A percentile compares a stretch with the other conserved stretches of the same genome.
These are phyloP conservation scores for Fusarium falciforme DNA, from an alignment of 2,329 filamentous ascomycete genomes.

Conservation along the genomic window DNA sequence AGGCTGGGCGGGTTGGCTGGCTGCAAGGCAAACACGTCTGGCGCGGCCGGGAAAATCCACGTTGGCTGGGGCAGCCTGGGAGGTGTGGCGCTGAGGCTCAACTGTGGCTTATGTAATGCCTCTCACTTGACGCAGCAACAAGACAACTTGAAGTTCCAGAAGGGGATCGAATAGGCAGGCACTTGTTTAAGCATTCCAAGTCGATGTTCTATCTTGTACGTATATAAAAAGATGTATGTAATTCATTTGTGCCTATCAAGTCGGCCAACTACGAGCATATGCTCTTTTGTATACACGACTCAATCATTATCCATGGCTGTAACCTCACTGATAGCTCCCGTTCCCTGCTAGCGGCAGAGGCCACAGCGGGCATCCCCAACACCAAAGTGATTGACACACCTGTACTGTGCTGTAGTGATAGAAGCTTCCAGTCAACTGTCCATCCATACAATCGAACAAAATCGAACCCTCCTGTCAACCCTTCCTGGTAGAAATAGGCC, in stretches of 20 bases:
- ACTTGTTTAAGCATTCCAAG: neutral
- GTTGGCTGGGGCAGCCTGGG: constrained; percentile 30
- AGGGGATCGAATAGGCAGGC: neutral
- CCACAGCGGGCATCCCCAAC: neutral
- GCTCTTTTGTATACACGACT: neutral
- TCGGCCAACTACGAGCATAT: neutral
- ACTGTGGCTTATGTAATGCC: neutral
- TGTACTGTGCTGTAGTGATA: neutral
- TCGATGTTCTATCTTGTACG: neutral
- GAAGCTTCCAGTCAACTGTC: neutral
- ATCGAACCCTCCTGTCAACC: neutral
- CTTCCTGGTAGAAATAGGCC: neutral
- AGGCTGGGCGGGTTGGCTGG: constrained; percentile 10
- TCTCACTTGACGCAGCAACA: neutral
- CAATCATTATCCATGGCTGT: neutral
- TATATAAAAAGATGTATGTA: neutral
- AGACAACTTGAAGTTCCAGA: neutral
- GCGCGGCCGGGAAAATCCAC: constrained; percentile 49
- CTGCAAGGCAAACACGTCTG: constrained; percentile 58
- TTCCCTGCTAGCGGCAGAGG: neutral
- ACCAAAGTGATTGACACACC: neutral
- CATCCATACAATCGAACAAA: neutral
- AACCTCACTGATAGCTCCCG: neutral
- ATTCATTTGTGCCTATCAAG: neutral
- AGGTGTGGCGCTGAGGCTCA: constrained; percentile 31